Conservation (phyloP, 805 yeast genomes). For the Nematodospora valgi region DNA sequence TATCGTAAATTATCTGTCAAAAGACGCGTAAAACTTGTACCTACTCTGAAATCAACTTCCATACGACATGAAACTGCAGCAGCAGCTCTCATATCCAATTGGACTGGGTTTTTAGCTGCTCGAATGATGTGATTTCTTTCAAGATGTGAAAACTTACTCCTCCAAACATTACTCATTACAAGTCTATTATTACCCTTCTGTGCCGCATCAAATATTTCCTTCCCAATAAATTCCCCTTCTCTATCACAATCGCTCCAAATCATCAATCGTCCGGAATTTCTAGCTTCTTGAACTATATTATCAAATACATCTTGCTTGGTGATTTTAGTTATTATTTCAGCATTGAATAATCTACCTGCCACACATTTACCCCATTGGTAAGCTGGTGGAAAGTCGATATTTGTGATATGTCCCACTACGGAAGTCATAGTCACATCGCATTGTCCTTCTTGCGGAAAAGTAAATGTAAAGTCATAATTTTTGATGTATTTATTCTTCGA, state of each 20-base stretch:
- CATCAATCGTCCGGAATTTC: constrained; percentile 61
- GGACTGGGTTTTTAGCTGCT: constrained; percentile 71
- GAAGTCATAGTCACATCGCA: constrained; percentile 89
- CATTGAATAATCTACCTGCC: constrained; percentile 67
- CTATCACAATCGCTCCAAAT: constrained; percentile 99
- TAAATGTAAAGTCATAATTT: constrained; percentile 74
- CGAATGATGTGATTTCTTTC: constrained; percentile 68
- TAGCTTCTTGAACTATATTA: constrained; percentile 68
- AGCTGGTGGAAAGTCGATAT: constrained; percentile 59
- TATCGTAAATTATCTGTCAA: constrained; percentile 53
- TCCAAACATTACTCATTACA: constrained; percentile 43
- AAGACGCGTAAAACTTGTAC: constrained; percentile 83
- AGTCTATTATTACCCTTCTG: constrained; percentile 45
- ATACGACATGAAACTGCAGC: constrained; percentile 83
- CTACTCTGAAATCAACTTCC: constrained; percentile 86
- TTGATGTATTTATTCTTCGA: constrained; percentile 61
- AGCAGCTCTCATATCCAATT: constrained; percentile 64
- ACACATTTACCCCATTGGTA: constrained; percentile 64
- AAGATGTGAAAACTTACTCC: constrained; percentile 86
- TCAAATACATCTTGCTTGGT: constrained; percentile 47
- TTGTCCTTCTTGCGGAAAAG: constrained; percentile 57
- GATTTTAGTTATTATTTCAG: constrained; percentile 50
- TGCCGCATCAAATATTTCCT: constrained; percentile 76
- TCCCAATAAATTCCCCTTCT: constrained; percentile 92
- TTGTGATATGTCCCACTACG: constrained; percentile 81